These are phyloP conservation scores for Nyctanthes arbortristis DNA, from an alignment of 257 asterid genomes.

Conservation along the genomic window DNA sequence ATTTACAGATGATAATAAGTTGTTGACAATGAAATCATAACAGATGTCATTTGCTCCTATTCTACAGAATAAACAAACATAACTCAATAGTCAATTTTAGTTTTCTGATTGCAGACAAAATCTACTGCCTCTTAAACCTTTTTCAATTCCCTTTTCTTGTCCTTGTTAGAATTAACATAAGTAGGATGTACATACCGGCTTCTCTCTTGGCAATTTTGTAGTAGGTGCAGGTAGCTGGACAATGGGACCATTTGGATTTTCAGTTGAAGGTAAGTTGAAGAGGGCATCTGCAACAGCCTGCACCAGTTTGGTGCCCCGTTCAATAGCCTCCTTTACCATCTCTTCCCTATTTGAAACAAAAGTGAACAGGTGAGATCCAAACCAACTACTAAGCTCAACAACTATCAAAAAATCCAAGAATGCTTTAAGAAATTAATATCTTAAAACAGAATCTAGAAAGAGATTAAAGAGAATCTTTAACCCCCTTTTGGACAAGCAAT, in stretches of 20 bases:
- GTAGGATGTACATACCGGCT: slow-evolving; percentile 60
- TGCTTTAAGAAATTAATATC: not conserved
- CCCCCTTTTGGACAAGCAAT: not conserved
- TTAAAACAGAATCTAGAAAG: not conserved
- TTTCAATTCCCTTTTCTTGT: not conserved
- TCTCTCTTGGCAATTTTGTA: slow-evolving; percentile 76
- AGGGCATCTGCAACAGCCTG: slow-evolving; percentile 87
- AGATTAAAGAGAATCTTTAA: not conserved
- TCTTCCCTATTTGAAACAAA: slow-evolving; percentile 60
- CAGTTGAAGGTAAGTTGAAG: slow-evolving; percentile 69
- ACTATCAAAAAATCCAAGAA: not conserved
- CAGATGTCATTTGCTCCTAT: not conserved
- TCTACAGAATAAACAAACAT: not conserved
- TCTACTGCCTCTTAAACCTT: not conserved
- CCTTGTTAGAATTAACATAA: not conserved
- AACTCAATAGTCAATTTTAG: not conserved
- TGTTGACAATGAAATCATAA: not conserved
- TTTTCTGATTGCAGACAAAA: not conserved
- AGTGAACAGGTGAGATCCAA: not conserved
- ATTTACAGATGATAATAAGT: not conserved
- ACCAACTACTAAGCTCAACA: not conserved
- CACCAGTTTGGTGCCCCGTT: slow-evolving; percentile 72
- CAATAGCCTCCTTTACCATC: slow-evolving; percentile 52
- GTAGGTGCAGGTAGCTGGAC: slow-evolving; percentile 75
- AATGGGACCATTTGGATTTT: slow-evolving; percentile 77